A percentile compares a stretch with the other conserved stretches of the same genome.
Evolutionary conservation across 495 filamentous ascomycete genomes (phyloP).

Genomic region (Acidomyces sp.): DNA sequence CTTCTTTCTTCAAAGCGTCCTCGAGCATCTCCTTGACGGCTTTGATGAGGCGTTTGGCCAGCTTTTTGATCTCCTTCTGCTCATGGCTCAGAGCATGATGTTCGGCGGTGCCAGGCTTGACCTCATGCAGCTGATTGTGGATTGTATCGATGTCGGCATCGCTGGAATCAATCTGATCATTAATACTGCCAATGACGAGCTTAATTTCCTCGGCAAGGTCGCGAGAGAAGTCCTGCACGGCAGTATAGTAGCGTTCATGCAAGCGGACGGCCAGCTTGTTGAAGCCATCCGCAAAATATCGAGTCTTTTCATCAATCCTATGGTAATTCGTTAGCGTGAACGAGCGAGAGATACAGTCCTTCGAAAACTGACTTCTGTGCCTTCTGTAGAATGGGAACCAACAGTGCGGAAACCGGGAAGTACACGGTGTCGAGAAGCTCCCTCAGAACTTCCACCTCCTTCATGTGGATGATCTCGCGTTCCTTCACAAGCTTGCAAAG

Average conservation of each 20-base stretch:
- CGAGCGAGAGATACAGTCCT: no score
- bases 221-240: constrained; percentile 56
- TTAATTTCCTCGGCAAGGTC: constrained; percentile 57
- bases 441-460: constrained; percentile 59
- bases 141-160: constrained; percentile 41
- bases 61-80: constrained; percentile 50
- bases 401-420: constrained; percentile 68
- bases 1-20: constrained; percentile 63
- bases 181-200: constrained; percentile 1
- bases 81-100: constrained; percentile 42
- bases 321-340: no score
- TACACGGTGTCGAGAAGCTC: constrained; percentile 75
- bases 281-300: constrained; percentile 54
- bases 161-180: constrained; percentile 45
- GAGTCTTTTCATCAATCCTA: constrained; percentile 58
- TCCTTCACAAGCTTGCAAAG: constrained; percentile 56
- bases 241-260: constrained; percentile 59
- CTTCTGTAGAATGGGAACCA: constrained; percentile 70
- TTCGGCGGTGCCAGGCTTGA: constrained; percentile 30
- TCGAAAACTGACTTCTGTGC: constrained; percentile 42
- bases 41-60: constrained; percentile 76
- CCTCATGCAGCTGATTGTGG: constrained; percentile 40
- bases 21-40: constrained; percentile 64
- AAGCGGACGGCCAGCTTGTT: constrained; percentile 49
- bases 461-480: constrained; percentile 60